Evolutionary conservation across 2,329 filamentous ascomycete genomes (phyloP), one percentile per base, ranked within the genome.

Genomic region (Bipolaris oryzae): DNA sequence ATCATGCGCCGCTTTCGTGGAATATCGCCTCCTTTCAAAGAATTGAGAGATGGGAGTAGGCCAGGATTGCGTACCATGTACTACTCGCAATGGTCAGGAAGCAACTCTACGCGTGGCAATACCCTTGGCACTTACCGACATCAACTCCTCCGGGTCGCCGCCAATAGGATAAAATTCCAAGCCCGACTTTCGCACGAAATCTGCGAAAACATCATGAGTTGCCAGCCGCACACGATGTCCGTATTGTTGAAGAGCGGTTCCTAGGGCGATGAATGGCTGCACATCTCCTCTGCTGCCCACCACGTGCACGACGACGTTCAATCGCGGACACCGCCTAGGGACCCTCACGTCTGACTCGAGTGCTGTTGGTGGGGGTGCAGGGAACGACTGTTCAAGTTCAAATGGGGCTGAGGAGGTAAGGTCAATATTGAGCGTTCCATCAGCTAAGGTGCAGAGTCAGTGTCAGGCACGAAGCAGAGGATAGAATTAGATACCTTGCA

Each of bases 261-360:
- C 85, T 1, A 87, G 74, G 0, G 84, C 82, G 47, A 87, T 75
- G 51, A 87, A 87, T 0, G 85, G 85, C 55, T 87, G 85, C 0
- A 85, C 81, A 64, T 85, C 83, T 10, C 83, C 83, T 25, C 81
- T 75, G 5, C 74, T 78, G 15, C 81, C 81, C 0, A 85, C 82
- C 1, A 85, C 80, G 52, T 85, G 82, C 46, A 34, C 11, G 33
- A 13, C 11, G 1, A 34, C 11, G 10, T 15, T 34, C 15, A 34
- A 15, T 34, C 11, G 33, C 11, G 33, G 33, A 34, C 33, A 34
- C 15, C 15, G 3, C 15, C 33, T 15, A 34, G 33, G 33, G 11
- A 34, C 9, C 9, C 7, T 25, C 23, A 15, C 33, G 11, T 15
- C 33, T 34, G 11, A 7, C 15, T 34, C 33, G 10, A 13, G 11